phyloP scores from a whole-genome alignment of 768 basidiomycete genomes.

The Mycena alexandri region DNA sequence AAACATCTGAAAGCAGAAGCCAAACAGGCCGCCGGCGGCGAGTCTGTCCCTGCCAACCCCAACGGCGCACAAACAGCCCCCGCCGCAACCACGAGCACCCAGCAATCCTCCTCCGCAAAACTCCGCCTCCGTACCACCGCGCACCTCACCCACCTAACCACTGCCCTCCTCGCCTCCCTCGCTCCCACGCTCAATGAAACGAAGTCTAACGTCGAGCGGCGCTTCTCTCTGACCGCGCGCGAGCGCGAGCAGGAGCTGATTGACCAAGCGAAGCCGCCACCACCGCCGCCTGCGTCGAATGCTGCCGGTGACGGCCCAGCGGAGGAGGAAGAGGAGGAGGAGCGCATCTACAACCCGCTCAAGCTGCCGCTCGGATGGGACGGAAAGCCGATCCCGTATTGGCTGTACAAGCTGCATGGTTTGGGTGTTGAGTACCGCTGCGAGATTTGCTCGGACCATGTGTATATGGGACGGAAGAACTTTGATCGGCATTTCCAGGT shows the following conservation, averaged over 20 bases:
- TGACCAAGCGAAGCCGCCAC: slow-evolving; percentile 72
- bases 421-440: slow-evolving; percentile 98
- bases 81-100: slow-evolving; percentile 43
- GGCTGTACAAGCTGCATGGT: slow-evolving; percentile 98
- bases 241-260: slow-evolving; percentile 95
- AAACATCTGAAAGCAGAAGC: slow-evolving; percentile 94
- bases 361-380: slow-evolving; percentile 98
- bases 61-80: slow-evolving; percentile 62
- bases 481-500: slow-evolving; percentile 97
- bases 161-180: slow-evolving; percentile 75
- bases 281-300: slow-evolving; percentile 54
- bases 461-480: slow-evolving; percentile 98
- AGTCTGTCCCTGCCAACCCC: slow-evolving; percentile 60
- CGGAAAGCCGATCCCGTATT: slow-evolving; percentile 98
- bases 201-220: slow-evolving; percentile 95
- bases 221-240: slow-evolving; percentile 96
- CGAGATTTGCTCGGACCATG: slow-evolving; percentile 96
- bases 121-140: slow-evolving; percentile 75
- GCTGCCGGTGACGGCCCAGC: slow-evolving; percentile 59
- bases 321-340: slow-evolving; percentile 92
- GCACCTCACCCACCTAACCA: slow-evolving; percentile 76
- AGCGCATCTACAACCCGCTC: slow-evolving; percentile 97
- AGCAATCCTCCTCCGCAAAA: slow-evolving; percentile 56
- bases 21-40: slow-evolving; percentile 68
- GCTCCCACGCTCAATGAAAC: slow-evolving; percentile 84